phyloP scores from a whole-genome alignment of 2,329 filamentous ascomycete species.

The Botryotinia globosa region DNA sequence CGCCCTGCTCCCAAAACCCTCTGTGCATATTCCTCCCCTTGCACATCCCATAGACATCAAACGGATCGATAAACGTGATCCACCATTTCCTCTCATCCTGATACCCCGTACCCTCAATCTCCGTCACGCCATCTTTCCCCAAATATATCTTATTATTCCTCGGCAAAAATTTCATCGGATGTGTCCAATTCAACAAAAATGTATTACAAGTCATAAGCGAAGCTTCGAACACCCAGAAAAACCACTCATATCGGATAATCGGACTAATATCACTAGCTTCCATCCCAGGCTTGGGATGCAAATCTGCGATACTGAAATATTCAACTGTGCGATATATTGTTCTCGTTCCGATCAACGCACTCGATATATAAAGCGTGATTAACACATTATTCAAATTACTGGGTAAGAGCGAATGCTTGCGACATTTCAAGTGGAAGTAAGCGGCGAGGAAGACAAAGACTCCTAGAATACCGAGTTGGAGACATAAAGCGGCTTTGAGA shows the following conservation, averaged over 20 bases:
- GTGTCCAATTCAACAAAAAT: constrained; percentile 49
- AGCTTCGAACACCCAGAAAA: constrained; percentile 58
- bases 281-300: constrained; percentile 40
- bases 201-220: constrained; percentile 52
- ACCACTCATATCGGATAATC: constrained; percentile 56
- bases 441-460: constrained; percentile 49
- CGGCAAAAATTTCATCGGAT: constrained; percentile 53
- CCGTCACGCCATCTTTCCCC: constrained; percentile 48
- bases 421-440: constrained; percentile 49
- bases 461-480: constrained; percentile 54
- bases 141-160: constrained; percentile 49
- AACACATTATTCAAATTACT: constrained; percentile 39
- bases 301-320: constrained; percentile 50
- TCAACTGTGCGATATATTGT: constrained; percentile 60
- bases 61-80: constrained; percentile 36
- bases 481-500: constrained; percentile 49
- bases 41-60: constrained; percentile 33
- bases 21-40: constrained; percentile 31
- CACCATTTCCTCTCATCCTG: constrained; percentile 44
- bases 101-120: constrained; percentile 50
- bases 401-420: constrained; percentile 36
- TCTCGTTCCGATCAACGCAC: constrained; percentile 49
- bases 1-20: constrained; percentile 34
- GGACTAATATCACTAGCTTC: constrained; percentile 42
- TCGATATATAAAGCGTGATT: constrained; percentile 51